Base-by-base conservation (phyloP, 192 early-diverging fungal species). In the Coemansia sp. region DNA sequence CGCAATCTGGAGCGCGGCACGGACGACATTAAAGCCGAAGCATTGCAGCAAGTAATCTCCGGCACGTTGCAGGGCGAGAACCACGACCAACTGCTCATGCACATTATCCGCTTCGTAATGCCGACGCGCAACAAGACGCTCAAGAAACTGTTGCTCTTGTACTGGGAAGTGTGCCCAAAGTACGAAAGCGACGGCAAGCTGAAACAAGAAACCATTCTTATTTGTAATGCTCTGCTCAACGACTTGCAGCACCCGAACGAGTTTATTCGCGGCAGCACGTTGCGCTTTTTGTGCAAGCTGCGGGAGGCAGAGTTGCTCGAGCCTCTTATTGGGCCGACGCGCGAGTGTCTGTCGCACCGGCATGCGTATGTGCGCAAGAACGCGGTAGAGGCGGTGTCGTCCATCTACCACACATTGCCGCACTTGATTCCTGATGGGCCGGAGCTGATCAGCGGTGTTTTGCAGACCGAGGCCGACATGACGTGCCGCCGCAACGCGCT, bases 241-340 rank as follows among this genome's bases (percentile, higher is more conserved):
- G 97, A 99, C 75, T 80, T 99, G 26, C 94, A 95, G 79, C 96
- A 98, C 74, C 95, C 97, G 42, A 99, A 99, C 81, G 97, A 99
- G 84, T 99, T 90, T 68, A 94, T 99, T 64, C 87, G 97, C 59
- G 97, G 96, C 17, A 87, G 87, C 3, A 96, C 93, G 28, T 87
- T 99, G 60, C 88, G 97, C 22, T 93, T 96, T 73, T 81, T 99
- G 64, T 93, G 93, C 85, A 98, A 98, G 77, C 85, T 99, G 62
- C 87, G 89, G 54, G 97, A 99, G 67, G 86, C 91, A 15, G 97
- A 99, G 72, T 71, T 99, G 28, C 84, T 99, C 7, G 96, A 98
- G 76, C 97, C 97, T 7, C 84, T 96, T 34, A 83, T 98, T 47
- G 94, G 94, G 28, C 87, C 95, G 20, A 89, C 91, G 31, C 84